phyloP scores from a whole-genome alignment of 2,329 filamentous ascomycete genomes.

The Aspergillus puulaauensis region DNA sequence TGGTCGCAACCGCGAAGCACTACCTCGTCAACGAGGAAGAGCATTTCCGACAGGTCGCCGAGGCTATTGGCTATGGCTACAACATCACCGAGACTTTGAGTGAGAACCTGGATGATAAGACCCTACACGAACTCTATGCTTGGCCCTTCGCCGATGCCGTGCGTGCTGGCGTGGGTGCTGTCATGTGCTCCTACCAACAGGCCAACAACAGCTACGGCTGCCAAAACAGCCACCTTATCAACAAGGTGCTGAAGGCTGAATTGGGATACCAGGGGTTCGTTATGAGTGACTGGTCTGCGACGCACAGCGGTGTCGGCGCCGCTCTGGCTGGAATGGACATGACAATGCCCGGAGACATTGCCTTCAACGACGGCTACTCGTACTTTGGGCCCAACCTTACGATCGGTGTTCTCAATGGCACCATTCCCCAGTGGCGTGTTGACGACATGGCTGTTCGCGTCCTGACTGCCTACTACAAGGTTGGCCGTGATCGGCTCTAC shows the following conservation, averaged over 20 bases:
- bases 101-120: slow-evolving; percentile 63
- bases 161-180: slow-evolving; percentile 61
- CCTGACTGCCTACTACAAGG: slow-evolving; percentile 64
- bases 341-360: slow-evolving; percentile 80
- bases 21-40: slow-evolving; percentile 73
- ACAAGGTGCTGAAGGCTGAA: slow-evolving; percentile 66
- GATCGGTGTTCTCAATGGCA: slow-evolving; percentile 83
- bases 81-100: slow-evolving; percentile 63
- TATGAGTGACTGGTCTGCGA: slow-evolving; percentile 73
- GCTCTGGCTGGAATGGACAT: slow-evolving; percentile 73
- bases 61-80: slow-evolving; percentile 59
- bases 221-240: slow-evolving; percentile 61
- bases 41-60: slow-evolving; percentile 64
- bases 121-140: slow-evolving; percentile 63
- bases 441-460: slow-evolving; percentile 92
- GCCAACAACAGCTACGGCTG: slow-evolving; percentile 69
- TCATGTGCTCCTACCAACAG: slow-evolving; percentile 75
- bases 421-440: slow-evolving; percentile 79
- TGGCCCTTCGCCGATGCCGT: slow-evolving; percentile 71
- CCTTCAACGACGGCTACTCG: slow-evolving; percentile 69
- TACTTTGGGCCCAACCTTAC: slow-evolving; percentile 90
- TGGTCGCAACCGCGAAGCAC: slow-evolving; percentile 82
- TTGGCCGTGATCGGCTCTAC: slow-evolving; percentile 54
- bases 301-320: slow-evolving; percentile 67
- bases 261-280: slow-evolving; percentile 75